Percentiles rank a stretch among this genome's conserved stretches.
phyloP scores from a whole-genome alignment of 2,329 filamentous ascomycete species.

The Colletotrichum navitas region DNA sequence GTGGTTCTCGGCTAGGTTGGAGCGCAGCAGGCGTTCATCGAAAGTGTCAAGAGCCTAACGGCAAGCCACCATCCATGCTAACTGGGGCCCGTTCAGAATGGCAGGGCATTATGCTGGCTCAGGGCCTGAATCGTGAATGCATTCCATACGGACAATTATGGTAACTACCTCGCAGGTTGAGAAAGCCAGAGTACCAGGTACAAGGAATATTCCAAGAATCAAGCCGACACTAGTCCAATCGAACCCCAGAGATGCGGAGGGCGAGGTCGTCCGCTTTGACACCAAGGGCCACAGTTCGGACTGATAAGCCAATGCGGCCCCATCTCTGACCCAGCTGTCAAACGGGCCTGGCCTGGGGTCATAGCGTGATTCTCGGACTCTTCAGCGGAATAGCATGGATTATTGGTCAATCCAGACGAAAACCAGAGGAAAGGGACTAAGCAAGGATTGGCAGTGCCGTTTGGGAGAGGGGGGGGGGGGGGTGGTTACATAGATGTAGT shows the following conservation, averaged over 20 bases:
- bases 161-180: conserved; percentile 1
- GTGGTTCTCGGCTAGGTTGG: conserved; percentile 23
- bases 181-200: conserved; percentile 34
- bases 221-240: conserved; percentile 25
- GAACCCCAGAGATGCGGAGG: conserved; percentile 17
- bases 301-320: conserved; percentile 14
- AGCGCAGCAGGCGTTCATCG: conserved; percentile 20
- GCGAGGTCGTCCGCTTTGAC: conserved; percentile 35
- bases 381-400: conserved; percentile 17
- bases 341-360: conserved; percentile 14
- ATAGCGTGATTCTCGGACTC: conserved; percentile 13
- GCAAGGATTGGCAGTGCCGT: conserved; percentile 17
- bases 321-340: conserved; percentile 15
- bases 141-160: conserved; percentile 10
- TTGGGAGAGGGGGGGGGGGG: too few species aligned
- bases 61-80: conserved; percentile 30
- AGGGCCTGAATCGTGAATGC: conserved; percentile 22
- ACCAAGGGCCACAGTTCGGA: conserved; percentile 28
- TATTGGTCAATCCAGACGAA: background rate
- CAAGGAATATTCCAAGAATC: conserved; percentile 29
- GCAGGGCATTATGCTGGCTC: conserved; percentile 32
- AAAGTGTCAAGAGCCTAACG: conserved; percentile 19
- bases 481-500: too few species aligned
- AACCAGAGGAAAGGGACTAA: background rate
- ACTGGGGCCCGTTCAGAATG: conserved; percentile 13